phyloP scores from a whole-genome alignment of 1,139 yeast genomes.

The Scheffersomyces segobiensis region DNA sequence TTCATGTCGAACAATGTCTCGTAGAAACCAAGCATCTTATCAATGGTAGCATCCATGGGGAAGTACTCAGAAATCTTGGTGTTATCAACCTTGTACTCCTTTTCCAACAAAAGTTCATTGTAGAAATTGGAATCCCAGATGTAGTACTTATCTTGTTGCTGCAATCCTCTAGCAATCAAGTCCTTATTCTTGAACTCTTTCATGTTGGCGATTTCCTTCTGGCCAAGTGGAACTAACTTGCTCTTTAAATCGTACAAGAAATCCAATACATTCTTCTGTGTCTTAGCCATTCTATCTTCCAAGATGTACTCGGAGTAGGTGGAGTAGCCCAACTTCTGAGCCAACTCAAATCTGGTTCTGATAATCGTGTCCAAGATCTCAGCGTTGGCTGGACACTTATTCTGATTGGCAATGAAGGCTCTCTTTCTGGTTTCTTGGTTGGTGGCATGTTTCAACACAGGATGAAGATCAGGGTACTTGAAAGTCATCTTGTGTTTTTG shows the following conservation, averaged over 20 bases:
- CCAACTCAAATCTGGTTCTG: constrained; percentile 59
- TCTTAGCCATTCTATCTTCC: constrained; percentile 80
- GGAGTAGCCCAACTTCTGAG: constrained; percentile 62
- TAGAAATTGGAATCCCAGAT: constrained; percentile 77
- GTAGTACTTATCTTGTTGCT: constrained; percentile 48
- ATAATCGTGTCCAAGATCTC: constrained; percentile 60
- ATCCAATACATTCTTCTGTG: constrained; percentile 53
- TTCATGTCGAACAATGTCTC: constrained; percentile 68
- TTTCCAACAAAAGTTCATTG: constrained; percentile 62
- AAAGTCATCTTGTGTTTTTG: constrained; percentile 64
- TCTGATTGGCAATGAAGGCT: constrained; percentile 67
- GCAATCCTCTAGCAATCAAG: constrained; percentile 41
- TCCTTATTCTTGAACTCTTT: constrained; percentile 57
- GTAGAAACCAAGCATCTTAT: constrained; percentile 67
- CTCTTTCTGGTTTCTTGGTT: constrained; percentile 62
- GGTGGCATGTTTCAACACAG: constrained; percentile 71
- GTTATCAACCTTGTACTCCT: constrained; percentile 69
- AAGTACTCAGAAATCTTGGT: constrained; percentile 74
- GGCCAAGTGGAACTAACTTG: constrained; percentile 61
- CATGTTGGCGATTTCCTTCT: constrained; percentile 51
- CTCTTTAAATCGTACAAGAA: constrained; percentile 63
- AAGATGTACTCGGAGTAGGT: constrained; percentile 68
- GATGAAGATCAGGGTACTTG: constrained; percentile 78
- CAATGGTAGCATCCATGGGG: constrained; percentile 68
- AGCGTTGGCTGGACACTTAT: constrained; percentile 64